Evolutionary conservation across 2,329 filamentous ascomycete species (phyloP), one percentile per base, ranked within the genome.

Genomic region (Lachnellula subtilissima): DNA sequence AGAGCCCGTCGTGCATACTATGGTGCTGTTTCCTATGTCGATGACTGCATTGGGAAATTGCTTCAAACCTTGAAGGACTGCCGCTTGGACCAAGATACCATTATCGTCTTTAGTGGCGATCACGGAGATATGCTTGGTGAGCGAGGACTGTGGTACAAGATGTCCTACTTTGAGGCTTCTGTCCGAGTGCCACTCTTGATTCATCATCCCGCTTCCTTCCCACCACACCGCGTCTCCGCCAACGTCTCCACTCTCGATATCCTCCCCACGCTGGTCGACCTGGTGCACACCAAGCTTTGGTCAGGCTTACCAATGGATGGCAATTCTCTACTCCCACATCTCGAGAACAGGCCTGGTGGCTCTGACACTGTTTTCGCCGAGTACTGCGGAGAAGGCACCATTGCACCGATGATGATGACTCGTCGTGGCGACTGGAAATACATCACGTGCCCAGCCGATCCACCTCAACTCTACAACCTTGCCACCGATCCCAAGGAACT

Each of bases 51-150:
- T 62, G 92, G 92, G 56, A 88, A 88, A 69, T 80, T 97, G 36
- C 77, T 96, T 23, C 78, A 84, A 59, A 87, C 89, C 0, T 77
- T 97, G 17, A 87, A 91, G 71, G 81, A 91, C 57, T 93, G 90
- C 68, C 83, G 86, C 6, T 78, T 97, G 46, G 86, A 86, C 58
- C 85, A 96, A 36, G 84, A 96, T 73, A 97, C 92, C 12, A 91
- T 96, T 65, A 79, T 97, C 66, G 85, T 97, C 63, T 97, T 97
- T 75, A 92, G 88, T 56, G 91, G 92, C 46, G 92, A 97, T 70
- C 92, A 97, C 69, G 92, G 92, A 54, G 92, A 97, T 73, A 97
- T 97, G 92, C 82, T 97, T 7, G 92, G 92, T 57, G 92, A 97
- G 77, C 86, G 91, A 52, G 88, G 89, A 5, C 77, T 97, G 48